Base-by-base conservation (phyloP, 2,329 filamentous ascomycete genomes). In the Scedosporium aurantiacum region DNA sequence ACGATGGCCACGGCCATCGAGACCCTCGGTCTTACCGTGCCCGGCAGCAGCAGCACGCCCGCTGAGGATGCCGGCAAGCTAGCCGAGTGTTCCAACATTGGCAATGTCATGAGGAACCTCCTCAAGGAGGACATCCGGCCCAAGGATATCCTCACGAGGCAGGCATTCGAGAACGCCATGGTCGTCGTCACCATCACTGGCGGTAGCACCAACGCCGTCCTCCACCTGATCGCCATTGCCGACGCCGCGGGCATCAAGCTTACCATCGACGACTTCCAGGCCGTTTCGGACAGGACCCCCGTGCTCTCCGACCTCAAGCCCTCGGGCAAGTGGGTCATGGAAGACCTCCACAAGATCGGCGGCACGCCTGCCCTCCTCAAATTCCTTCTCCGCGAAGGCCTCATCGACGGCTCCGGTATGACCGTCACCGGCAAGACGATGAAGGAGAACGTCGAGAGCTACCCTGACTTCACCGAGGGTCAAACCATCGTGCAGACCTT, bases 391-490 rank as follows among this genome's bases (percentile, higher is more conserved):
- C 89, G 89, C 65, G 91, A 92, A 63, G 89, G 89, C 5, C 76
- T 96, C 50, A 82, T 97, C 60, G 85, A 94, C 67, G 92, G 91
- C 63, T 83, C 79, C 57, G 90, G 91, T 64, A 82, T 87, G 12
- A 96, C 91, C 4, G 87, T 96, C 10, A 96, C 92, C 0, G 92
- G 91, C 60, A 94, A 94, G 79, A 96, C 91, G 0, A 79, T 96
- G 64, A 90, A 89, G 63, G 81, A 96, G 75, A 97, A 96, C 72
- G 86, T 96, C 40, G 84, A 85, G 60, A 78, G 82, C n/a, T 88
- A 84, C 74, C 86, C 88, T 10, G 85, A 84, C 4, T 88, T 91
- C 77, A 85, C 89, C 2, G 79, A 82, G 62, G 87, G 89, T 65
- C 91, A 97, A 73, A 79, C 85, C 65, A 88, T 97, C 69, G 94